These are phyloP conservation scores for Yamagishiella unicocca DNA, from an alignment of 139 green algal species.

Conservation along the genomic window DNA sequence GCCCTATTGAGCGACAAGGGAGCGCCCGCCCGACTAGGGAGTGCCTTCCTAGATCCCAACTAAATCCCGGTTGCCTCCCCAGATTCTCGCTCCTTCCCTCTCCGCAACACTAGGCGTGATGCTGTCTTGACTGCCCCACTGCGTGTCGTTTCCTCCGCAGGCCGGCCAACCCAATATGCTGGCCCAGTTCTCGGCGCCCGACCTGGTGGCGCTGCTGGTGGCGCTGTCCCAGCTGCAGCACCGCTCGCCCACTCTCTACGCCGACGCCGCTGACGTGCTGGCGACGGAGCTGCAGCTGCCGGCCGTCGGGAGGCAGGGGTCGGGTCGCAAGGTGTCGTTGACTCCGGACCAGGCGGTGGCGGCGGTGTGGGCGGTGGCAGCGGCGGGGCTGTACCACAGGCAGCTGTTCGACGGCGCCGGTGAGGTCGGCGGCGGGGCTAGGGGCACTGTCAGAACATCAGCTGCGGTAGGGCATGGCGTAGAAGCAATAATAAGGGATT, in stretches of 20 bases:
- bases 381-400: slow-evolving; percentile 22
- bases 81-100: neutral
- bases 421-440: too few relatives aligned
- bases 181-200: neutral
- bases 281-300: neutral
- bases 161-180: neutral
- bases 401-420: slow-evolving; percentile 23
- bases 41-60: too few relatives aligned
- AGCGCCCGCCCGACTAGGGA: too few relatives aligned
- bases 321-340: neutral
- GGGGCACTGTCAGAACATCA: too few relatives aligned
- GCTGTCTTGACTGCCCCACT: too few relatives aligned
- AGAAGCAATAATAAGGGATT: too few relatives aligned
- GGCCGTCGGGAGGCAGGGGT: neutral
- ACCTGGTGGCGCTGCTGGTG: slow-evolving; percentile 22
- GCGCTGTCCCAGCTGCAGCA: slow-evolving; percentile 18
- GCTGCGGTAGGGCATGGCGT: too few relatives aligned
- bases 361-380: slow-evolving; percentile 34
- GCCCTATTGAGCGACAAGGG: too few relatives aligned
- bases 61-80: neutral
- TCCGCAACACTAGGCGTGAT: too few relatives aligned
- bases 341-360: neutral
- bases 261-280: slow-evolving; percentile 23
- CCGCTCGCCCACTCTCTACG: slow-evolving; percentile 4
- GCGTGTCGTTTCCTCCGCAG: neutral